Percentiles rank a stretch among this genome's conserved stretches.
These are phyloP conservation scores for Plasmodium falciparum DNA, from an alignment of 169 alveolate genomes.

Conservation along the genomic window DNA sequence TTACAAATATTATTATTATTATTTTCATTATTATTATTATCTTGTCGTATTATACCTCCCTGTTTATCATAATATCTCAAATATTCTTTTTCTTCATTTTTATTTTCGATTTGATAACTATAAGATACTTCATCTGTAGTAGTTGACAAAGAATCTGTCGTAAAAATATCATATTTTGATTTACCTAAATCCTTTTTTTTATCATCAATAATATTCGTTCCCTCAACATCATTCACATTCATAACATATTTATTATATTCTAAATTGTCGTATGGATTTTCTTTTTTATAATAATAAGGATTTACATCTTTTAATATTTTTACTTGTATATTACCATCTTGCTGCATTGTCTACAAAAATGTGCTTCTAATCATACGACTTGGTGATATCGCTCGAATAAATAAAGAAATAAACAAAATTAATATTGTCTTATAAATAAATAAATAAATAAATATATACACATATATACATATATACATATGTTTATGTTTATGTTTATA, in stretches of 20 bases:
- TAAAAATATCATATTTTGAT: conserved; percentile 13
- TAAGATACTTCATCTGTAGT: conserved; percentile 43
- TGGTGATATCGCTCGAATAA: too few relatives aligned
- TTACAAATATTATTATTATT: too few relatives aligned
- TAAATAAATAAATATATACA: neutral
- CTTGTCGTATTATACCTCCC: neutral
- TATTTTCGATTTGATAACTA: conserved; percentile 13
- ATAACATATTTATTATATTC: conserved; percentile 39
- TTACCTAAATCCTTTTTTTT: neutral
- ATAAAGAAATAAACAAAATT: too few relatives aligned
- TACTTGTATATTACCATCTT: conserved; percentile 14
- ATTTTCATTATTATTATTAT: too few relatives aligned
- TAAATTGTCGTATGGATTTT: conserved; percentile 5
- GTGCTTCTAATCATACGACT: neutral
- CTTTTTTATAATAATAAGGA: neutral
- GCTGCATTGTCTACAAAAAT: conserved; percentile 24
- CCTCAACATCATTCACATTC: neutral
- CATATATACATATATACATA: too few relatives aligned
- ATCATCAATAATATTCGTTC: neutral
- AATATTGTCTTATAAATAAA: neutral
- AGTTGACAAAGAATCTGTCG: conserved; percentile 22
- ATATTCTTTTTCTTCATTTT: conserved; percentile 9
- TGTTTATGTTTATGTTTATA: neutral
- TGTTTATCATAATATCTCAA: neutral
- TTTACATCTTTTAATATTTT: conserved; percentile 7